These are phyloP conservation scores for Cyclostephanos tholiformis DNA, from an alignment of 108 stramenopile species.

Conservation along the genomic window DNA sequence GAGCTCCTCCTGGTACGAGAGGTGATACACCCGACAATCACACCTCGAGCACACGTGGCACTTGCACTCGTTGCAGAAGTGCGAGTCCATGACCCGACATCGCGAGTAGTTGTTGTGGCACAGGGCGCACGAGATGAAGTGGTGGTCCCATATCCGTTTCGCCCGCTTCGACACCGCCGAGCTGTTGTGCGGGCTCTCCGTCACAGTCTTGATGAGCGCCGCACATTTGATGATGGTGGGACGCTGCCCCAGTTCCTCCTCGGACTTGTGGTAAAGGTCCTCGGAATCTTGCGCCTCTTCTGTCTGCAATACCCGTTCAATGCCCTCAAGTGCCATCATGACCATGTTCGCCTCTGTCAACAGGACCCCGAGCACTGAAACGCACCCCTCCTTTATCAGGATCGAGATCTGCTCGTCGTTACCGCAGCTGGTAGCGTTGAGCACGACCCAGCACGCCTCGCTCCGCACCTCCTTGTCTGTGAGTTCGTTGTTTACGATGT, in stretches of 20 bases:
- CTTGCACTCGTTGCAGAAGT: slow-evolving; percentile 93
- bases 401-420: slow-evolving; percentile 92
- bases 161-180: slow-evolving; percentile 87
- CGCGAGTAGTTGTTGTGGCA: slow-evolving; percentile 90
- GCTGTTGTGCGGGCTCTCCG: slow-evolving; percentile 78
- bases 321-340: slow-evolving; percentile 96
- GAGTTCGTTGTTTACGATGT: slow-evolving; percentile 76
- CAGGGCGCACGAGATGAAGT: slow-evolving; percentile 95
- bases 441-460: slow-evolving; percentile 98
- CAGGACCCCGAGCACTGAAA: slow-evolving; percentile 85
- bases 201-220: slow-evolving; percentile 80
- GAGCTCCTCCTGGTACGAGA: slow-evolving; percentile 94
- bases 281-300: slow-evolving; percentile 75
- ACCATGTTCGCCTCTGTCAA: slow-evolving; percentile 90
- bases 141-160: slow-evolving; percentile 92
- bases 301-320: slow-evolving; percentile 93
- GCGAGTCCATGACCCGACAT: slow-evolving; percentile 74
- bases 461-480: slow-evolving; percentile 92
- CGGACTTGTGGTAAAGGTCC: slow-evolving; percentile 35
- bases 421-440: slow-evolving; percentile 97
- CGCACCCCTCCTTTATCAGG: slow-evolving; percentile 92
- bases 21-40: slow-evolving; percentile 91
- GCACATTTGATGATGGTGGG: slow-evolving; percentile 72
- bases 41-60: slow-evolving; percentile 93
- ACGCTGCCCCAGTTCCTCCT: slow-evolving; percentile 42